These are phyloP conservation scores for Podospora conica DNA, from an alignment of 495 filamentous ascomycete genomes.

Conservation along the genomic window DNA sequence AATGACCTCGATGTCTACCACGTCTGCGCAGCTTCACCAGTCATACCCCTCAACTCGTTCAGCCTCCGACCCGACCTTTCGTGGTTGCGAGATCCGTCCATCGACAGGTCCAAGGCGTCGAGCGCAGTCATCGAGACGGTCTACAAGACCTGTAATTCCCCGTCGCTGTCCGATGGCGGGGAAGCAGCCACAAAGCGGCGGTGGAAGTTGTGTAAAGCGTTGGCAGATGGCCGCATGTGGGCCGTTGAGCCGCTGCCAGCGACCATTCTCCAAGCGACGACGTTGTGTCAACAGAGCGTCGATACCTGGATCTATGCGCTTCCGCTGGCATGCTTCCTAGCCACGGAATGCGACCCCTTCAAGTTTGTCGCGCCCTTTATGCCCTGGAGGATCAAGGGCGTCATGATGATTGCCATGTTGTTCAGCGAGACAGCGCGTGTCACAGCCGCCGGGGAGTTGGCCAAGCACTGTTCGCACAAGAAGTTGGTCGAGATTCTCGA, in stretches of 20 bases:
- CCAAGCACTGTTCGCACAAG: conserved; percentile 17
- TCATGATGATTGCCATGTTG: conserved; percentile 35
- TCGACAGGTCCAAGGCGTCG: conserved; percentile 22
- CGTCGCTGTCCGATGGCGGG: background rate
- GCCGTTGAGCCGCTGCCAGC: conserved; percentile 34
- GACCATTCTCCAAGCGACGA: conserved; percentile 2
- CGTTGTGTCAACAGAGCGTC: conserved; percentile 5
- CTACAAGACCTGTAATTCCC: conserved; percentile 17
- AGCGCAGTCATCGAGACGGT: conserved; percentile 18
- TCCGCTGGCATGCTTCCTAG: conserved; percentile 33
- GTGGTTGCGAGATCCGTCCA: conserved; percentile 16
- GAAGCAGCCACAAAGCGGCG: conserved; percentile 15
- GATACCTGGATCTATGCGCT: conserved; percentile 28
- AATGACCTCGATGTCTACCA: conserved; percentile 42
- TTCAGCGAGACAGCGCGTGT: conserved; percentile 27
- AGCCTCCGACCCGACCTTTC: conserved; percentile 22
- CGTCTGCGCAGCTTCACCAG: conserved; percentile 31
- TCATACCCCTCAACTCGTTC: conserved; percentile 32
- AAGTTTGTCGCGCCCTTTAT: conserved; percentile 33
- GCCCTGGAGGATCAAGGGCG: conserved; percentile 30
- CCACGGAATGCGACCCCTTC: conserved; percentile 32
- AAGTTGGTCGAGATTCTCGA: conserved; percentile 22
- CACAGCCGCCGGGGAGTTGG: conserved; percentile 15
- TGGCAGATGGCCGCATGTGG: conserved; percentile 33
- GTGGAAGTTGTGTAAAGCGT: conserved; percentile 33